These are phyloP conservation scores for Fusarium udum DNA, from an alignment of 2,329 filamentous ascomycete genomes.

Conservation along the genomic window DNA sequence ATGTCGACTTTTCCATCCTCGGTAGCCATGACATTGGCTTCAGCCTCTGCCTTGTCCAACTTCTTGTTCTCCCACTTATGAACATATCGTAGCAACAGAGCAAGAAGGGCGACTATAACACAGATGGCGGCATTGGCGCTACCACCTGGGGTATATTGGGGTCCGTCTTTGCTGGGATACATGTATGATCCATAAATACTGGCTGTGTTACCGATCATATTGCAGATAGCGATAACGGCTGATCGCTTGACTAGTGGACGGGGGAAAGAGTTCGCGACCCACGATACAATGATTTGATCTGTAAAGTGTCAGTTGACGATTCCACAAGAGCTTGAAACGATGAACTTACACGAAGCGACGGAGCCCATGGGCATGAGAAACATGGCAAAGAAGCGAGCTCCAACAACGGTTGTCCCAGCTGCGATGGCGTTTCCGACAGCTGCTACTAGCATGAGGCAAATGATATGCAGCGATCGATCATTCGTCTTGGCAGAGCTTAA, in stretches of 20 bases:
- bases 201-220: slow-evolving; percentile 70
- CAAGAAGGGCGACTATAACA: slow-evolving; percentile 65
- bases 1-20: background rate
- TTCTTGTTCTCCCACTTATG: slow-evolving; percentile 69
- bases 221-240: slow-evolving; percentile 71
- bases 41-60: slow-evolving; percentile 59
- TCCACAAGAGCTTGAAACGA: accelerated
- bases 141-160: slow-evolving; percentile 62
- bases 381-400: slow-evolving; percentile 69
- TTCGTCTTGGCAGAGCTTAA: slow-evolving; percentile 62
- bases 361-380: slow-evolving; percentile 68
- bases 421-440: slow-evolving; percentile 65
- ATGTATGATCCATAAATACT: slow-evolving; percentile 60
- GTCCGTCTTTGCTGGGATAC: slow-evolving; percentile 54
- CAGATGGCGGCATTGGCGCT: slow-evolving; percentile 70
- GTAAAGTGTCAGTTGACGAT: accelerated
- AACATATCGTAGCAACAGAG: slow-evolving; percentile 61
- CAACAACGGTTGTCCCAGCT: slow-evolving; percentile 59
- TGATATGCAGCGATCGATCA: slow-evolving; percentile 67
- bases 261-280: slow-evolving; percentile 75
- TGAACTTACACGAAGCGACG: slow-evolving; percentile 55
- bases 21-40: background rate
- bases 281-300: slow-evolving; percentile 70
- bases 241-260: slow-evolving; percentile 75
- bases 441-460: slow-evolving; percentile 61